Conservation (phyloP, 208 protist genomes). For the Wallacemonas collosoma region DNA sequence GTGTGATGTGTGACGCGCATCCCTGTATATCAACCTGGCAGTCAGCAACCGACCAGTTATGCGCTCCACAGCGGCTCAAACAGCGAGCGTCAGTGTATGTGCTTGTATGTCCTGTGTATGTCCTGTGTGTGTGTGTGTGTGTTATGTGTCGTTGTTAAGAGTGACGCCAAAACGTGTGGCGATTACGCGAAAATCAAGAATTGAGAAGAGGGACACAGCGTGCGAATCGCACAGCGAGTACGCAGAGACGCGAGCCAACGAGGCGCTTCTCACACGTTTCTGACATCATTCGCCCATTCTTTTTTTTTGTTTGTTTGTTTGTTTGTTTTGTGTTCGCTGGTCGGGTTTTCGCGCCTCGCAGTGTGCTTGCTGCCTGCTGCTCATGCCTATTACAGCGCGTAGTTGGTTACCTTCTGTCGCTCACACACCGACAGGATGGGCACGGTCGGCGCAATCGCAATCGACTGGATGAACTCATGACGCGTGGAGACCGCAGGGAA, state of each 20-base stretch:
- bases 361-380: not conserved
- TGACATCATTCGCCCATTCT: not conserved
- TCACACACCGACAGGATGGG: conserved; percentile 87
- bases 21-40: too few species aligned
- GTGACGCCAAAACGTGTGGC: not conserved
- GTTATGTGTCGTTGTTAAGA: not conserved
- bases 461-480: conserved; percentile 75
- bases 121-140: too few species aligned
- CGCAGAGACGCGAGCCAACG: too few species aligned
- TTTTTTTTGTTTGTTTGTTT: conserved; percentile 9
- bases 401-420: conserved; percentile 83
- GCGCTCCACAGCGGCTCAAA: too few species aligned
- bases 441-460: conserved; percentile 65
- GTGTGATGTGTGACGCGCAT: too few species aligned
- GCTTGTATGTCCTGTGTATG: too few species aligned
- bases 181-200: conserved; percentile 16
- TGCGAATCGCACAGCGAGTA: not conserved
- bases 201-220: conserved; percentile 17
- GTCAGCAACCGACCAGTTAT: too few species aligned
- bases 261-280: too few species aligned
- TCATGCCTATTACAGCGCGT: conserved; percentile 51
- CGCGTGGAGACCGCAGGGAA: conserved; percentile 72
- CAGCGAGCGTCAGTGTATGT: too few species aligned
- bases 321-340: not conserved
- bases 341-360: not conserved